Conservation (phyloP, 345 rosid genomes). For the Pelargonium nanum region DNA sequence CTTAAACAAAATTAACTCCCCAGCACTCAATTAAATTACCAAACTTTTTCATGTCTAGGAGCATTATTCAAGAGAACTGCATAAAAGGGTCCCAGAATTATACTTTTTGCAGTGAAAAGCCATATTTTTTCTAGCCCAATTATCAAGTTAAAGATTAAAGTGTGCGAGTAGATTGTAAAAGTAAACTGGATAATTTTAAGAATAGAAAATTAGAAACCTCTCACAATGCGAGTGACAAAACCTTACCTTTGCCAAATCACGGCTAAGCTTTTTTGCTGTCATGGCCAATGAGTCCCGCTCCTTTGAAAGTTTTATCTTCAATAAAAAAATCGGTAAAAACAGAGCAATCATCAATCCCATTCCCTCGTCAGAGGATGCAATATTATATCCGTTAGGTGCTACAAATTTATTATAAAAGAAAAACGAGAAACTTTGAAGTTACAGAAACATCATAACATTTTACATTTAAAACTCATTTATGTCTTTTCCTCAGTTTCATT, state of each 20-base stretch:
- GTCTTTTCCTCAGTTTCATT: too few species aligned
- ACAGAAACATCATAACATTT: too few species aligned
- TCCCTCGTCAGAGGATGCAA: not conserved
- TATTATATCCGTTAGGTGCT: not conserved
- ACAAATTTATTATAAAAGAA: too few species aligned
- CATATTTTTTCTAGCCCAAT: too few species aligned
- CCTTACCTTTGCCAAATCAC: constrained; percentile 71
- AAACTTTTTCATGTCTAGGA: too few species aligned
- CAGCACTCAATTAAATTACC: too few species aligned
- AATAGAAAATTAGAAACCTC: not conserved
- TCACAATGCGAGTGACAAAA: not conserved
- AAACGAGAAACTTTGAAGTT: not conserved
- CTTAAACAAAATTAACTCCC: too few species aligned
- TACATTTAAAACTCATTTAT: too few species aligned
- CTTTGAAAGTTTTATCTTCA: constrained; percentile 59
- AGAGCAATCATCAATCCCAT: constrained; percentile 8
- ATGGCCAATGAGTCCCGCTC: constrained; percentile 66
- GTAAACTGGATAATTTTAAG: not conserved
- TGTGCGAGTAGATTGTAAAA: not conserved
- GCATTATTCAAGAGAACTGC: too few species aligned
- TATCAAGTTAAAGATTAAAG: too few species aligned
- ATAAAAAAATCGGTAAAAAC: constrained; percentile 8
- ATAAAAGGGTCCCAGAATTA: too few species aligned
- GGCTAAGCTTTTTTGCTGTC: constrained; percentile 72
- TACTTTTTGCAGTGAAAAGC: too few species aligned